Conservation (phyloP, 108 stramenopile species). For the Epithemia pelagica region DNA sequence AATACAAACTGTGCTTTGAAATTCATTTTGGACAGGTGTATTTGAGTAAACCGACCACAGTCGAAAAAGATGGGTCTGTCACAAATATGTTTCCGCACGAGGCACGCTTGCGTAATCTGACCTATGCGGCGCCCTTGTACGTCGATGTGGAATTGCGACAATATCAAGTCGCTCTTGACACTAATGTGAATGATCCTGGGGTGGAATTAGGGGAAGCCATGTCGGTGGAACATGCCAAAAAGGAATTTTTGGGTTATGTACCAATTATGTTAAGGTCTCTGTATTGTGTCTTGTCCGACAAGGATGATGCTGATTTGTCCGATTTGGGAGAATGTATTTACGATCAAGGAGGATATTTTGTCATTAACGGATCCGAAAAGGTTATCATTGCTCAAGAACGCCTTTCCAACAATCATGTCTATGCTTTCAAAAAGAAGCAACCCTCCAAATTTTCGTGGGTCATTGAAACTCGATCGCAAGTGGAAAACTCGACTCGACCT, state of each 20-base stretch:
- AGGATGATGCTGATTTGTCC: conserved; percentile 90
- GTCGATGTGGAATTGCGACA: conserved; percentile 85
- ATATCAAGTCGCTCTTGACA: conserved; percentile 64
- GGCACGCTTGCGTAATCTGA: conserved; percentile 93
- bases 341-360: conserved; percentile 99
- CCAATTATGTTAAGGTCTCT: conserved; percentile 96
- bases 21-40: conserved; percentile 97
- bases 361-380: conserved; percentile 99
- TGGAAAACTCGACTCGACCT: conserved; percentile 88
- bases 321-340: conserved; percentile 99
- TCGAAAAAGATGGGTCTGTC: conserved; percentile 86
- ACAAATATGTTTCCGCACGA: conserved; percentile 98
- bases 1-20: conserved; percentile 73
- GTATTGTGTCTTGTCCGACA: conserved; percentile 92
- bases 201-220: conserved; percentile 72
- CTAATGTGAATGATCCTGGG: conserved; percentile 63
- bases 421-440: conserved; percentile 96
- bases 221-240: conserved; percentile 70
- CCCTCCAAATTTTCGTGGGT: conserved; percentile 95
- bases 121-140: conserved; percentile 94
- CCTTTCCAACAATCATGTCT: conserved; percentile 98
- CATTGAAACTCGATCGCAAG: conserved; percentile 91
- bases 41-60: conserved; percentile 83
- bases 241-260: conserved; percentile 93
- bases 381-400: conserved; percentile 99